A percentile compares a stretch with the other conserved stretches of the same genome.
These are phyloP conservation scores for Symbiodinium natans DNA, from an alignment of 73 alveolate genomes.

Conservation along the genomic window DNA sequence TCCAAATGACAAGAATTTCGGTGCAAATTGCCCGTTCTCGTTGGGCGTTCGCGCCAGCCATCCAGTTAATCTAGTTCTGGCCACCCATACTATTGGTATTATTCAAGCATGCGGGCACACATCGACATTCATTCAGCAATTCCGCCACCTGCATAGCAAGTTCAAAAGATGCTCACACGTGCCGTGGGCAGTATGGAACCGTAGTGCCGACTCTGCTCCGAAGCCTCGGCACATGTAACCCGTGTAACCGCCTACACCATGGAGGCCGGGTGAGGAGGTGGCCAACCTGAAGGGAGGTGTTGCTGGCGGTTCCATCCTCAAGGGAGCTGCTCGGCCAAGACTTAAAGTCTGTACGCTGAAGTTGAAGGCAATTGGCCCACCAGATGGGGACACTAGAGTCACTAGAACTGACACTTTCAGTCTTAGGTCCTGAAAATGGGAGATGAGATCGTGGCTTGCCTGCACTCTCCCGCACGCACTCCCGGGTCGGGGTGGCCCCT, in stretches of 20 bases:
- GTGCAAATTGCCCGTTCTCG: no score
- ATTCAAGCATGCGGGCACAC: no score
- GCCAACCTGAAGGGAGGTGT: constrained; percentile 99
- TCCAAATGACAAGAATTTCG: no score
- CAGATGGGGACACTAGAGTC: not conserved
- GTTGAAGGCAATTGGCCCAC: not conserved
- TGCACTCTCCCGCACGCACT: not conserved
- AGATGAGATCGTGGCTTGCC: constrained; percentile 54
- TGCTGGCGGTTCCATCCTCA: constrained; percentile 99
- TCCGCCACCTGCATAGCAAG: no score
- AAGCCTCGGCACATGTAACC: not conserved
- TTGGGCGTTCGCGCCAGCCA: no score
- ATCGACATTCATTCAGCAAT: no score
- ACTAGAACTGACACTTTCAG: not conserved
- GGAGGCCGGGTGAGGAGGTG: constrained; percentile 99
- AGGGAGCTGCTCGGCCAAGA: constrained; percentile 96
- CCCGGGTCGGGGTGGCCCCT: not conserved
- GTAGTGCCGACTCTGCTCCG: not conserved
- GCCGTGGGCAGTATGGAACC: no score
- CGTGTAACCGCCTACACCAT: no score
- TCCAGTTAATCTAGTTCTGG: no score
- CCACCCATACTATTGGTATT: no score
- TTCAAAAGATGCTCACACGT: no score
- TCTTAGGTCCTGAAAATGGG: constrained; percentile 77
- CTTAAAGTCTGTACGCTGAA: not conserved